These are phyloP conservation scores for Metarhizium album DNA, from an alignment of 2,329 filamentous ascomycete species.

Conservation along the genomic window DNA sequence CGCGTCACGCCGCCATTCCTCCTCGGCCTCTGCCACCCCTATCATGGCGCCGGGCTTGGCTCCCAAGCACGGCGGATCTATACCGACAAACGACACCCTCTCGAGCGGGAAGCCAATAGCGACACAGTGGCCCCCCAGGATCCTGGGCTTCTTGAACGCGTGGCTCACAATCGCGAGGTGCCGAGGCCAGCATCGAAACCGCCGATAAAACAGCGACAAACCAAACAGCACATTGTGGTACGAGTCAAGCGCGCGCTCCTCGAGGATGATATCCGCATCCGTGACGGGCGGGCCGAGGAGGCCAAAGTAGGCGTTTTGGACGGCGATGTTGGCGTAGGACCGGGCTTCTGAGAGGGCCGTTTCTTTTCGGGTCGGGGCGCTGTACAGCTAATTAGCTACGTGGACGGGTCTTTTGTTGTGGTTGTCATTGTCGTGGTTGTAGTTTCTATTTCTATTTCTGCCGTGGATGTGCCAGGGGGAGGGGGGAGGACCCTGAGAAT, in stretches of 20 bases:
- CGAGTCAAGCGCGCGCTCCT: slow-evolving; percentile 70
- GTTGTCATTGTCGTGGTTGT: no score
- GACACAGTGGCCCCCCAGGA: slow-evolving; percentile 49
- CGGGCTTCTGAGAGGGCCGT: slow-evolving; percentile 48
- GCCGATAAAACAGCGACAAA: slow-evolving; percentile 38
- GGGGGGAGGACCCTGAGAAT: slow-evolving; percentile 55
- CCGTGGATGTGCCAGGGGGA: not conserved
- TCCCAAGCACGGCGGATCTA: slow-evolving; percentile 47
- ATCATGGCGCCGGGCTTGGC: slow-evolving; percentile 23
- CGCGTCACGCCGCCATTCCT: slow-evolving; percentile 41
- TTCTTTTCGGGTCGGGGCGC: slow-evolving; percentile 51
- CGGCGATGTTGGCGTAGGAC: slow-evolving; percentile 48
- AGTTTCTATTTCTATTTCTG: no score
- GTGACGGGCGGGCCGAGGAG: slow-evolving; percentile 17
- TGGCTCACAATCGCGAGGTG: slow-evolving; percentile 56
- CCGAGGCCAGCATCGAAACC: slow-evolving; percentile 39
- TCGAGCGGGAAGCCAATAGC: slow-evolving; percentile 45
- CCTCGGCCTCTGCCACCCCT: slow-evolving; percentile 31
- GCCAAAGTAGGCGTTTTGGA: slow-evolving; percentile 34
- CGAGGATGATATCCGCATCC: slow-evolving; percentile 37
- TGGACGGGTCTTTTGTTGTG: no score
- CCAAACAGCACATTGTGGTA: slow-evolving; percentile 79
- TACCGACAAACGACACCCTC: slow-evolving; percentile 44
- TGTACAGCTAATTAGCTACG: not conserved
- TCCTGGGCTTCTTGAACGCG: slow-evolving; percentile 52